Evolutionary conservation across 1,284 basidiomycete genomes (phyloP).

Genomic region (Pseudomicrostroma phylloplanum): DNA sequence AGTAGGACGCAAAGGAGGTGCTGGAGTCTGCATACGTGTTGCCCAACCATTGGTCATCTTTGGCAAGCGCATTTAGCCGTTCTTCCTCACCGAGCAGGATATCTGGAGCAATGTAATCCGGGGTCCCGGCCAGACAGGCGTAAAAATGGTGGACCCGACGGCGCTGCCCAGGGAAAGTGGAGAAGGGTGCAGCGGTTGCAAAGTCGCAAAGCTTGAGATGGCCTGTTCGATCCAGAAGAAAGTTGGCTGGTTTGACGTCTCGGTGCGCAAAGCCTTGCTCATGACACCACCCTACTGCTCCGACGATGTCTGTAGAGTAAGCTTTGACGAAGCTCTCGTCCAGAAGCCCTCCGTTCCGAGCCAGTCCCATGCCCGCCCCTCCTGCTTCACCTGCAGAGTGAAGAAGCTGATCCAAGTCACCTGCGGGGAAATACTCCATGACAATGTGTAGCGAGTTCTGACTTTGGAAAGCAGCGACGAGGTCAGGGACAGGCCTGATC

Average conservation of each 20-base stretch:
- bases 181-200: slow-evolving; percentile 44
- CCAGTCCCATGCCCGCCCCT: not conserved
- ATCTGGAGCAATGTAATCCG: slow-evolving; percentile 49
- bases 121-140: slow-evolving; percentile 44
- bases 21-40: not conserved
- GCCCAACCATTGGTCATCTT: not conserved
- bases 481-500: slow-evolving; percentile 23
- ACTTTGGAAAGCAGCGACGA: slow-evolving; percentile 44
- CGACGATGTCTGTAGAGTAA: slow-evolving; percentile 46
- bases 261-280: slow-evolving; percentile 39
- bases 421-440: slow-evolving; percentile 48
- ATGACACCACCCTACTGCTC: slow-evolving; percentile 46
- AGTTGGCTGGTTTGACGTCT: slow-evolving; percentile 49
- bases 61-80: slow-evolving; percentile 16
- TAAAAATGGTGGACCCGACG: slow-evolving; percentile 34
- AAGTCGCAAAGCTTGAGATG: slow-evolving; percentile 50
- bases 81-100: slow-evolving; percentile 41
- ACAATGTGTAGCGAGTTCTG: slow-evolving; percentile 42
- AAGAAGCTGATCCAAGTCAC: slow-evolving; percentile 46
- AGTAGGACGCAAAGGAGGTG: not conserved
- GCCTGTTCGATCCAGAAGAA: slow-evolving; percentile 38
- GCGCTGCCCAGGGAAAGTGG: slow-evolving; percentile 21
- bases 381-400: slow-evolving; percentile 20
- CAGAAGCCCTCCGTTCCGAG: slow-evolving; percentile 29
- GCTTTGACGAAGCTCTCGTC: slow-evolving; percentile 33